These are phyloP conservation scores for Boletus pseudopeckii DNA, from an alignment of 768 basidiomycete genomes.

Conservation along the genomic window DNA sequence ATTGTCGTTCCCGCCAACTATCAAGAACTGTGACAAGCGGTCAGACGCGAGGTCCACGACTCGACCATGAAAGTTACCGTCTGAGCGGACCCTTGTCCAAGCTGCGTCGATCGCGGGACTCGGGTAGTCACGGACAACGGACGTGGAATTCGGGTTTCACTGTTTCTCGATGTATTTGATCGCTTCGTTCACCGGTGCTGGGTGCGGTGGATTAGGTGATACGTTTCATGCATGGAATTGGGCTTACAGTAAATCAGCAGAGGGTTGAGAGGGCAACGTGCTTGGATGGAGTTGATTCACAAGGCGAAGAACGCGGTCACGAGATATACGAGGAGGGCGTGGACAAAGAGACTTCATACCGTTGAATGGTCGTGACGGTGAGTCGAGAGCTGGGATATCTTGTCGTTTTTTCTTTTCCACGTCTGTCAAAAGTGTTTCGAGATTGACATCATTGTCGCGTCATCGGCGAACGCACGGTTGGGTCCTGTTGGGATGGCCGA, in stretches of 20 bases:
- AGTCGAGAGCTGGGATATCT: not conserved
- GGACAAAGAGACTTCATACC: not conserved
- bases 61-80: too few relatives aligned
- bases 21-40: too few relatives aligned
- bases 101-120: constrained; percentile 7
- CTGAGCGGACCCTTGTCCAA: not conserved
- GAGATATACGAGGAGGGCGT: not conserved
- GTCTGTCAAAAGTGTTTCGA: not conserved
- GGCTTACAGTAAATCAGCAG: not conserved
- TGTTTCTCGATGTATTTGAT: not conserved
- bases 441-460: not conserved
- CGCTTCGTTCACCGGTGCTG: constrained; percentile 1
- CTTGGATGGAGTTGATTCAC: not conserved
- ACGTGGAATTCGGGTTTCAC: not conserved
- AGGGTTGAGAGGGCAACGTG: not conserved
- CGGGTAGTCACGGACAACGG: not conserved
- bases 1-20: too few relatives aligned
- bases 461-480: too few relatives aligned
- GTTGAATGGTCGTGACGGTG: not conserved
- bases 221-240: not conserved
- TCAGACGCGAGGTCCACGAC: too few relatives aligned
- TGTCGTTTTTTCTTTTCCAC: not conserved
- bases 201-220: not conserved
- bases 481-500: too few relatives aligned
- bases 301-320: not conserved